Evolutionary conservation across 306 rosid genomes (phyloP), one percentile per base, ranked within the genome.

Genomic region (Luffa acutangula): DNA sequence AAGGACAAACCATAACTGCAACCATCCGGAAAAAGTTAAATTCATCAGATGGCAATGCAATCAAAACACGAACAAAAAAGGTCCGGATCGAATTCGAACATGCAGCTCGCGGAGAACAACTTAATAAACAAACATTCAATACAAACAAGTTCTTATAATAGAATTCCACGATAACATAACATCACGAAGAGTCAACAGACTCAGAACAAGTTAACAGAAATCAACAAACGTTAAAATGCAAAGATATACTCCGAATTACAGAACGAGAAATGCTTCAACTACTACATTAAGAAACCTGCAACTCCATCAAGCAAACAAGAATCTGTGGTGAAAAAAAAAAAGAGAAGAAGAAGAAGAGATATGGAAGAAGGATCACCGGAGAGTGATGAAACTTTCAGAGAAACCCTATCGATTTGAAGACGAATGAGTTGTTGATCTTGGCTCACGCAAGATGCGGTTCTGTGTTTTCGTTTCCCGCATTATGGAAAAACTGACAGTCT

Each of bases 291-390:
- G n/a, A 56, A 56, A 10, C 31, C 37, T 59, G 65, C 14, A 59
- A 9, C 69, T 62, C n/a, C 31, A 25, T 25, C 31, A 25, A 25
- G 31, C 31, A 25, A 25, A 25, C 14, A 33, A 31, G 69, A 62
- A 62, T 62, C 41, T 62, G 69, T 4, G 69, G 15, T 6, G 43
- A 62, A 62, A 62, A 62, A 34, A 25, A 25, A 25, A 34, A 33
- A 9, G n/a, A n/a, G n/a, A n/a, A n/a, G n/a, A n/a, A n/a, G n/a
- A n/a, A 43, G 15, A 9, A 10, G 49, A 36, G 25, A 7, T 1
- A 18, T 66, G 73, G 74, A 67, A 67, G 51, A 41, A 66, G 74
- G 12, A 70, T 70, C 31, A 70, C 76, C 76, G 11, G 54, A 70
- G 37, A 70, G 36, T 37, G 34, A 67, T 17, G 17, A n/a, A 41